Evolutionary conservation across 805 yeast species (phyloP).

Genomic region (Tetrapisispora nanseiensis): DNA sequence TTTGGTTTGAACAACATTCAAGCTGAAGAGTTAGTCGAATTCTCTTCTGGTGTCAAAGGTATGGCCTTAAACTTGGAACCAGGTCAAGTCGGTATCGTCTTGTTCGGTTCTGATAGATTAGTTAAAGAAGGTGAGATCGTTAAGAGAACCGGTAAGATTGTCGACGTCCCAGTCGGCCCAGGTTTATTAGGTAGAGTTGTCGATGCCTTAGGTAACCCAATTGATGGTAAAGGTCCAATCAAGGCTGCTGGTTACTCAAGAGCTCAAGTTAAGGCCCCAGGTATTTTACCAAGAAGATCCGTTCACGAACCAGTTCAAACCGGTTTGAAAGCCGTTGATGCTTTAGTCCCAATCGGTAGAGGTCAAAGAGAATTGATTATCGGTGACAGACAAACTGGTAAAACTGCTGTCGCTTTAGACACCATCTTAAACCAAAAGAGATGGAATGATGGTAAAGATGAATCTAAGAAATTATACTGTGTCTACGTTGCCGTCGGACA

Average conservation of each 20-base stretch:
- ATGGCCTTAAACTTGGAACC: constrained; percentile 99
- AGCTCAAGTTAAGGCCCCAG: constrained; percentile 99
- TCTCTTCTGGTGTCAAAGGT: constrained; percentile 99
- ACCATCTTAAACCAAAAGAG: constrained; percentile 98
- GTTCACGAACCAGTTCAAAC: constrained; percentile 99
- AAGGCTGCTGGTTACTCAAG: constrained; percentile 74
- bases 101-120: constrained; percentile 97
- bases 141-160: constrained; percentile 99
- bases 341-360: constrained; percentile 99
- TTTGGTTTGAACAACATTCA: constrained; percentile 99
- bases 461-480: constrained; percentile 97
- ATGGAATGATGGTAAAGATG: constrained; percentile 93
- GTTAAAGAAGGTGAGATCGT: constrained; percentile 99
- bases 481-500: constrained; percentile 99
- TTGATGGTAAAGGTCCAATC: constrained; percentile 99
- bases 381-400: constrained; percentile 99
- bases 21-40: constrained; percentile 99
- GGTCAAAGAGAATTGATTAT: constrained; percentile 99
- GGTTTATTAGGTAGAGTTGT: constrained; percentile 97
- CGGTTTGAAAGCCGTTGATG: constrained; percentile 98
- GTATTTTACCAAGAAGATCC: constrained; percentile 98
- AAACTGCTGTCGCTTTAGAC: constrained; percentile 98
- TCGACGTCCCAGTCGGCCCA: constrained; percentile 98
- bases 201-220: constrained; percentile 98
- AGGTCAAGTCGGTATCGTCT: constrained; percentile 99